These are phyloP conservation scores for Eleusine coracana DNA, from an alignment of 176 grass and related monocot genomes.

Conservation along the genomic window DNA sequence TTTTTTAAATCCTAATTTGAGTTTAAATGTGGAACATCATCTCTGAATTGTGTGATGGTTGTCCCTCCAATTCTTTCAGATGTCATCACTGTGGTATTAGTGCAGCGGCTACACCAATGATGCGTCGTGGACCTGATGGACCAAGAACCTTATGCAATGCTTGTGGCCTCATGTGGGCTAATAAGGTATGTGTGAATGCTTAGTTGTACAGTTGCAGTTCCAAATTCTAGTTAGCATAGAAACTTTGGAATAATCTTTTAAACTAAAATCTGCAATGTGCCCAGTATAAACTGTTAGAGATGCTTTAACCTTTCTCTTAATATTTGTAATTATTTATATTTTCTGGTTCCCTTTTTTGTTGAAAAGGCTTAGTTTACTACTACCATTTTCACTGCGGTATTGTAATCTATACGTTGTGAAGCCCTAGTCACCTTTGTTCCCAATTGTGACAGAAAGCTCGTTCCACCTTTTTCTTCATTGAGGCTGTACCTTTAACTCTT, in stretches of 20 bases:
- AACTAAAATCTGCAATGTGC: slow-evolving; percentile 21
- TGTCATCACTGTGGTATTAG: slow-evolving; percentile 91
- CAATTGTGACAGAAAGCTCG: background rate
- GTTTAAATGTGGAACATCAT: background rate
- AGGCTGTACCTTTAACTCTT: background rate
- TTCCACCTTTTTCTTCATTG: background rate
- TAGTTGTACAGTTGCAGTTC: slow-evolving; percentile 3
- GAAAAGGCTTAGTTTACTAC: background rate
- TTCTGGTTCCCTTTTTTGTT: background rate
- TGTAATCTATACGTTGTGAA: background rate
- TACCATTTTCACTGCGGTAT: background rate
- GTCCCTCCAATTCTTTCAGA: slow-evolving; percentile 49
- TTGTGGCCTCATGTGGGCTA: slow-evolving; percentile 99
- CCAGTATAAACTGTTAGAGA: slow-evolving; percentile 3
- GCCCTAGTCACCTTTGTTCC: background rate
- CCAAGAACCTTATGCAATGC: slow-evolving; percentile 98
- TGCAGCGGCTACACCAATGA: slow-evolving; percentile 87
- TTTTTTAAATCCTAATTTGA: background rate
- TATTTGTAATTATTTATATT: background rate
- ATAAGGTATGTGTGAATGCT: slow-evolving; percentile 69
- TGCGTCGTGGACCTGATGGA: slow-evolving; percentile 94
- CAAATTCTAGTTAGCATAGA: background rate
- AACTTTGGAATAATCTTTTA: slow-evolving; percentile 27
- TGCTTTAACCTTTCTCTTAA: background rate
- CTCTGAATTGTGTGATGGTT: slow-evolving; percentile 24